Evolutionary conservation across 208 protist species (phyloP), one percentile per base, ranked within the genome.

Genomic region (Trypanosoma lewisi): DNA sequence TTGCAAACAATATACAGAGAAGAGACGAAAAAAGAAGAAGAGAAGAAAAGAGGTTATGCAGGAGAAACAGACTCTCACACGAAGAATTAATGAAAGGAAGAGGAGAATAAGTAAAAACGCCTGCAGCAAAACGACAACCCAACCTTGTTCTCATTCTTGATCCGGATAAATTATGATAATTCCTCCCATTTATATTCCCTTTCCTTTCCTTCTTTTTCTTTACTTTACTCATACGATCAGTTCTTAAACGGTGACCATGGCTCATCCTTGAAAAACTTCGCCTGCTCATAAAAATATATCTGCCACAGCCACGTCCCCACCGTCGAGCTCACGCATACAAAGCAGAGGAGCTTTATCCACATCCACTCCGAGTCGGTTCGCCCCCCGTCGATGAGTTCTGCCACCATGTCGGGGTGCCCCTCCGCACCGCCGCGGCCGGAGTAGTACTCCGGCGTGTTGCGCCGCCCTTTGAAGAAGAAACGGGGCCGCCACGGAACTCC

Each of bases 181-280:
- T n/a, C n/a, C n/a, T n/a, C n/a, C n/a, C 48, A 52, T 31, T 12
- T 31, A 28, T 17, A 23, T 9, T 3, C 23, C n/a, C 23, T 17
- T 14, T 31, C 23, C 19, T 5, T 25, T 31, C 8, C 48, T 14
- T 11, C 23, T 7, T 17, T 16, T 14, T 9, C 27, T 16, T 14
- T 14, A 1, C 25, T 12, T 19, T 12, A 14, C n/a, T 5, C 23
- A 16, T 21, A 27, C 48, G 47, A 4, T 62, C 44, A 75, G 8
- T 69, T 70, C 49, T 45, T 73, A 11, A 81, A 70, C 7, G 60
- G 83, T 12, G 87, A 91, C 87, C 87, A 94, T 41, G 87, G 87
- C 65, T 94, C 87, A 67, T 94, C 87, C 63, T 91, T 89, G 63
- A 94, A 94, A 55, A 75, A 89, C 73, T 88, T 89, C 28, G 81